Percentiles rank a stretch among this genome's conserved stretches.
These are phyloP conservation scores for Kodamaea fukazawae DNA, from an alignment of 805 yeast species.

Conservation along the genomic window DNA sequence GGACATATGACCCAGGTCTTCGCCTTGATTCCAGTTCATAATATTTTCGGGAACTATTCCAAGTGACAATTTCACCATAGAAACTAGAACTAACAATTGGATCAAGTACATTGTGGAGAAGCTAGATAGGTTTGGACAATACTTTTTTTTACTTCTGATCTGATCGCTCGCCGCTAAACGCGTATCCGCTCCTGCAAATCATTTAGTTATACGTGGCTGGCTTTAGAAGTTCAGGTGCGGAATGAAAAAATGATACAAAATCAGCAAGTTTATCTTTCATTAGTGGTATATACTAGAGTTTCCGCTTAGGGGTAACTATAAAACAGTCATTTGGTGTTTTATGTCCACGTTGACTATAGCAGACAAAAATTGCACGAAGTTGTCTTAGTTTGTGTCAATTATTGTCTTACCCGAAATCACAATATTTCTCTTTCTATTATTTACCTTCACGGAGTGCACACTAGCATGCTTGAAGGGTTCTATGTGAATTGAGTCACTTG, in stretches of 20 bases:
- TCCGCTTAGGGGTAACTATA: too few relatives aligned
- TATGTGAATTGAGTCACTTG: not conserved
- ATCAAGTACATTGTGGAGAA: not conserved
- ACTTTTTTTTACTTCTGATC: slow-evolving; percentile 1
- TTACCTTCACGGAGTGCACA: not conserved
- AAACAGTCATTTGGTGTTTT: too few relatives aligned
- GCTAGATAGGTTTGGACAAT: not conserved
- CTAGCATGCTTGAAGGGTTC: not conserved
- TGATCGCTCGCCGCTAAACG: slow-evolving; percentile 10
- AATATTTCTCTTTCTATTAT: not conserved
- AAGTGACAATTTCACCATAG: not conserved
- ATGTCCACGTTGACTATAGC: too few relatives aligned
- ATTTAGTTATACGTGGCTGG: too few relatives aligned
- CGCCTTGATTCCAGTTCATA: slow-evolving; percentile 8
- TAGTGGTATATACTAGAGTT: too few relatives aligned
- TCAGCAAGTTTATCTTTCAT: too few relatives aligned
- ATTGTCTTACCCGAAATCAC: not conserved
- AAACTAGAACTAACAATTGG: not conserved
- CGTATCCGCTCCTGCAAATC: slow-evolving; percentile 1
- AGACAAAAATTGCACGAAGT: too few relatives aligned
- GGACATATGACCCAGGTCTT: slow-evolving; percentile 24
- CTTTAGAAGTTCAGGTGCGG: too few relatives aligned
- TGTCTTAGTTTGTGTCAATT: not conserved
- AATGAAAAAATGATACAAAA: too few relatives aligned
- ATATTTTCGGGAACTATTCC: slow-evolving; percentile 4